Percentiles rank a stretch among this genome's conserved stretches.
Evolutionary conservation across 768 basidiomycete species (phyloP).

Genomic region (Neoboletus magnificus): DNA sequence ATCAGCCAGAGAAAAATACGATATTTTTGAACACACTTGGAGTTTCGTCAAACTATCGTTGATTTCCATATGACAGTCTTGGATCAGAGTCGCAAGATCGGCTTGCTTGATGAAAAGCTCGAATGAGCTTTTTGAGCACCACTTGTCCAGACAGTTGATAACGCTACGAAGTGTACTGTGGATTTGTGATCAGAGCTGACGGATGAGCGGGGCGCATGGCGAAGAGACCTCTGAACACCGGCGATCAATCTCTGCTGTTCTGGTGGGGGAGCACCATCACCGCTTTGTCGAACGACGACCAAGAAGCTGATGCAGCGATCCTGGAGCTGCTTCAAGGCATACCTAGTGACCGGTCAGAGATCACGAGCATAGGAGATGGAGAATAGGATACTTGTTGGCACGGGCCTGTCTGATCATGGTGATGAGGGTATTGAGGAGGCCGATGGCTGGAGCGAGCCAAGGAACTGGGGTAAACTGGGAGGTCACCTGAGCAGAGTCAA

Average conservation of each 20-base stretch:
- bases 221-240: conserved; percentile 32
- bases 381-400: conserved; percentile 41
- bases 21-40: conserved; percentile 33
- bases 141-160: conserved; percentile 40
- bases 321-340: conserved; percentile 42
- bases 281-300: conserved; percentile 35
- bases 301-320: conserved; percentile 46
- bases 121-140: conserved; percentile 39
- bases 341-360: conserved; percentile 27
- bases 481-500: conserved; percentile 39
- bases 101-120: conserved; percentile 46
- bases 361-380: not conserved
- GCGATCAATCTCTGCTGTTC: conserved; percentile 33
- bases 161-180: conserved; percentile 35
- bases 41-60: conserved; percentile 46
- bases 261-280: conserved; percentile 25
- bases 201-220: not conserved
- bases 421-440: conserved; percentile 42
- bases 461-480: conserved; percentile 50
- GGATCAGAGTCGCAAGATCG: conserved; percentile 43
- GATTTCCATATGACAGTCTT: conserved; percentile 43
- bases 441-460: conserved; percentile 42
- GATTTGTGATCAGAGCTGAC: conserved; percentile 3
- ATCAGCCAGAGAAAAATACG: conserved; percentile 6
- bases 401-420: conserved; percentile 45